A percentile compares a stretch with the other conserved stretches of the same genome.
phyloP scores from a whole-genome alignment of 331 rosid genomes.

The Ulmus americana region DNA sequence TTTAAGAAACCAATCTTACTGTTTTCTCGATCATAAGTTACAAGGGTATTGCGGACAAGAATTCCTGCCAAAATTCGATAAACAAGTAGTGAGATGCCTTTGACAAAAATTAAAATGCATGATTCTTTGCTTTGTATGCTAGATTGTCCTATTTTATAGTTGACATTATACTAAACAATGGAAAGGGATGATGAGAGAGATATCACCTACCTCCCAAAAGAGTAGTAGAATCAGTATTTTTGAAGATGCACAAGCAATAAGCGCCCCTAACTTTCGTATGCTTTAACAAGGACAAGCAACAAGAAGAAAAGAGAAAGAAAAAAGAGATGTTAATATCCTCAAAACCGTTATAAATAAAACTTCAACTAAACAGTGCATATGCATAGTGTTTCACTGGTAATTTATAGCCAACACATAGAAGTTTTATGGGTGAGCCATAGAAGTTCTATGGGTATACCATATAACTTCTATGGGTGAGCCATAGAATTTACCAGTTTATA shows the following conservation, averaged over 20 bases:
- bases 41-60: slow-evolving; percentile 46
- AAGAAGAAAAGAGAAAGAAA: slow-evolving; percentile 2
- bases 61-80: slow-evolving; percentile 34
- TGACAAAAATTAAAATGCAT: background rate
- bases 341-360: background rate
- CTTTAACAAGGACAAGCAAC: slow-evolving; percentile 19
- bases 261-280: slow-evolving; percentile 46
- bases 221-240: slow-evolving; percentile 41
- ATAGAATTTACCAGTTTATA: no score
- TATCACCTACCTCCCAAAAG: slow-evolving; percentile 44
- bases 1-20: slow-evolving; percentile 43
- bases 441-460: no score
- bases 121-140: background rate
- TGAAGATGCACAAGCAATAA: slow-evolving; percentile 46
- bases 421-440: no score
- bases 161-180: background rate
- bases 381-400: no score
- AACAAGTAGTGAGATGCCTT: slow-evolving; percentile 11
- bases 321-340: slow-evolving; percentile 1
- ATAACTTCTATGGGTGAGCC: no score
- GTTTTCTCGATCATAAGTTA: slow-evolving; percentile 43
- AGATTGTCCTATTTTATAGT: background rate
- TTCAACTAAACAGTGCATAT: no score
- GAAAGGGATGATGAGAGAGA: background rate
- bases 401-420: no score